Percentiles rank a stretch among this genome's conserved stretches.
These are phyloP conservation scores for Agaricales sp. DNA, from an alignment of 1,284 basidiomycete species.

Conservation along the genomic window DNA sequence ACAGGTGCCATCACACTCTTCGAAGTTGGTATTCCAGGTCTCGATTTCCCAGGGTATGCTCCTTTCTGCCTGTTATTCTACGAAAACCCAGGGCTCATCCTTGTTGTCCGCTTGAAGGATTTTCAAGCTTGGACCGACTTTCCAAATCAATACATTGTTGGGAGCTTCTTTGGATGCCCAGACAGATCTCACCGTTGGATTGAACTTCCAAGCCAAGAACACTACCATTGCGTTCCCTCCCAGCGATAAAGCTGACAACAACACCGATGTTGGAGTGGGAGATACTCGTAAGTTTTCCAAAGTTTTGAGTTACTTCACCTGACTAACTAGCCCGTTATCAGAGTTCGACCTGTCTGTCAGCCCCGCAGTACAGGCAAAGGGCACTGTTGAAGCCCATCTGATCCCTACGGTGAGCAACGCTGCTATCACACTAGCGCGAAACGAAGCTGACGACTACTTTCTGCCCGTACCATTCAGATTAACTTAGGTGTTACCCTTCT, in stretches of 20 bases:
- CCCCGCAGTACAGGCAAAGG: slow-evolving; percentile 27
- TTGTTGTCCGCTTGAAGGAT: no score
- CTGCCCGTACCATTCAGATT: neutral
- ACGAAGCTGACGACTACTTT: no score
- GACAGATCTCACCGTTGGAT: slow-evolving; percentile 12
- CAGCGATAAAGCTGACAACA: neutral
- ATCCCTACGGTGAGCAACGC: slow-evolving; percentile 38
- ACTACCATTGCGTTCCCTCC: slow-evolving; percentile 4
- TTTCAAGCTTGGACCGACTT: slow-evolving; percentile 21
- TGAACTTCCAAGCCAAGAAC: slow-evolving; percentile 14
- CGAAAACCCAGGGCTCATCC: no score
- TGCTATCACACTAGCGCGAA: no score
- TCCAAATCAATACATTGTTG: slow-evolving; percentile 13
- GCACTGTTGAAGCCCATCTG: slow-evolving; percentile 33
- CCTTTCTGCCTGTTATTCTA: no score
- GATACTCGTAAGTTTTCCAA: slow-evolving; percentile 17
- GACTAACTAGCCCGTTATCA: slow-evolving; percentile 11
- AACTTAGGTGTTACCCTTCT: slow-evolving; percentile 21
- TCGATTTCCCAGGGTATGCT: slow-evolving; percentile 29
- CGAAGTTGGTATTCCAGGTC: slow-evolving; percentile 25
- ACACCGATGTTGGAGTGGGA: neutral
- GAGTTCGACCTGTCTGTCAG: slow-evolving; percentile 31
- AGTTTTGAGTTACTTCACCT: slow-evolving; percentile 3
- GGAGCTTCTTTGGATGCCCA: slow-evolving; percentile 12
- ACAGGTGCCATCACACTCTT: slow-evolving; percentile 24